Percentiles rank a stretch among this genome's conserved stretches.
phyloP scores from a whole-genome alignment of 1,284 basidiomycete genomes.

The Ustilago loliicola region DNA sequence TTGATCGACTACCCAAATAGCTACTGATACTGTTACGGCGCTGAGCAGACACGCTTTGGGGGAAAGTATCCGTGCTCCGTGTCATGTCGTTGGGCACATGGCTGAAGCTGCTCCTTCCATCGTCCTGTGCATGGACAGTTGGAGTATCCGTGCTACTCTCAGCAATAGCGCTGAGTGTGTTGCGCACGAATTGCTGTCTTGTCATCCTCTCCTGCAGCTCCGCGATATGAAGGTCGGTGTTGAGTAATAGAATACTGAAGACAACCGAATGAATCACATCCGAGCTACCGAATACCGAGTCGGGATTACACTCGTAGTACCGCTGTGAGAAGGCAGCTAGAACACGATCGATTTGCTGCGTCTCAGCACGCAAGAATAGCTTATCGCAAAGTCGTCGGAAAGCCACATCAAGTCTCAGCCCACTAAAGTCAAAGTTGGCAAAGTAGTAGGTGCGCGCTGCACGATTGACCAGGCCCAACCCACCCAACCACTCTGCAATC shows the following conservation, averaged over 20 bases:
- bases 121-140: slow-evolving; percentile 16
- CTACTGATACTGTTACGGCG: slow-evolving; percentile 33
- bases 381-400: slow-evolving; percentile 91
- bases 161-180: slow-evolving; percentile 84
- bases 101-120: slow-evolving; percentile 51
- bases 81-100: slow-evolving; percentile 10
- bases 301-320: slow-evolving; percentile 91
- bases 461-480: slow-evolving; percentile 82
- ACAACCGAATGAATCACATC: slow-evolving; percentile 92
- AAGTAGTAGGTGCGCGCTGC: slow-evolving; percentile 84
- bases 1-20: slow-evolving; percentile 24
- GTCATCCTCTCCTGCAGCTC: slow-evolving; percentile 92
- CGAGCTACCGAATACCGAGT: slow-evolving; percentile 81
- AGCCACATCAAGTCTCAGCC: slow-evolving; percentile 85
- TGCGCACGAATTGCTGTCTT: slow-evolving; percentile 89
- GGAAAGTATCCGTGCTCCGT: slow-evolving; percentile 20
- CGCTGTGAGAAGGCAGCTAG: slow-evolving; percentile 88
- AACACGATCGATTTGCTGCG: slow-evolving; percentile 97
- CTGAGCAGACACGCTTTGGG: slow-evolving; percentile 4
- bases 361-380: slow-evolving; percentile 93
- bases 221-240: slow-evolving; percentile 96
- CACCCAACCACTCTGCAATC: slow-evolving; percentile 95
- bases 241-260: slow-evolving; percentile 92
- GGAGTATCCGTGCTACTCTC: slow-evolving; percentile 38
- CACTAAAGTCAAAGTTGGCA: slow-evolving; percentile 87